Base-by-base conservation (phyloP, 2,329 filamentous ascomycete species). In the Hymenoscyphus scutula region DNA sequence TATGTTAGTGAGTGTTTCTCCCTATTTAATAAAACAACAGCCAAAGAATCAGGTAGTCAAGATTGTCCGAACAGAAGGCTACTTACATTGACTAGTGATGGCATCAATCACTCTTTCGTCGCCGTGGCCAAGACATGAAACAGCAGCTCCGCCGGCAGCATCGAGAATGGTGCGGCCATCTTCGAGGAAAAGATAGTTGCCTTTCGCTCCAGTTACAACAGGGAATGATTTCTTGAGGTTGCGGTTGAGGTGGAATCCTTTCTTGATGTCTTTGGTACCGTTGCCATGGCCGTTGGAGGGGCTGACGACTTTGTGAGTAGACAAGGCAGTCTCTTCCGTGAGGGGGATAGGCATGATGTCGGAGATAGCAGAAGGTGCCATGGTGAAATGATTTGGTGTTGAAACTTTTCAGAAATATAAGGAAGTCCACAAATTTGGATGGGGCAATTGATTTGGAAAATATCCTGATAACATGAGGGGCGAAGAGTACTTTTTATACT, bases 111-210 rank as follows among this genome's bases (percentile, higher is more conserved):
- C 84, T 56, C 86, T 79, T 51, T 79, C 70, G 58, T 88, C 81
- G 32, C 84, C 85, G 68, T 91, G 87, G 6, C 90, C 91, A 10
- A 94, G 77, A 71, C 87, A 88, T 10, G 86, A 81, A 3, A 92
- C 89, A 25, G 88, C 89, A 2, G 90, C 88, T 23, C 91, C 91
- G 30, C 88, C 84, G 23, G 87, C 89, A 1, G 85, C 88, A 73
- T 95, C 91, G 15, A 92, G 81, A 53, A 95, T 82, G 37, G 76
- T 78, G 27, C 82, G 80, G 1, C 87, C 87, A 59, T 74, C 70
- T n/a, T 65, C 62, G 5, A 73, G 68, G 30, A 68, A 62, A 11
- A 74, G 58, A 13, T 70, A 68, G 62, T 69, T 71, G 17, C 72
- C 73, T 32, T 71, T 64, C 25, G 62, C 71, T 13, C 66, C 53